Conservation (phyloP, 768 basidiomycete species). For the Pleurotus salmoneostramineus region DNA sequence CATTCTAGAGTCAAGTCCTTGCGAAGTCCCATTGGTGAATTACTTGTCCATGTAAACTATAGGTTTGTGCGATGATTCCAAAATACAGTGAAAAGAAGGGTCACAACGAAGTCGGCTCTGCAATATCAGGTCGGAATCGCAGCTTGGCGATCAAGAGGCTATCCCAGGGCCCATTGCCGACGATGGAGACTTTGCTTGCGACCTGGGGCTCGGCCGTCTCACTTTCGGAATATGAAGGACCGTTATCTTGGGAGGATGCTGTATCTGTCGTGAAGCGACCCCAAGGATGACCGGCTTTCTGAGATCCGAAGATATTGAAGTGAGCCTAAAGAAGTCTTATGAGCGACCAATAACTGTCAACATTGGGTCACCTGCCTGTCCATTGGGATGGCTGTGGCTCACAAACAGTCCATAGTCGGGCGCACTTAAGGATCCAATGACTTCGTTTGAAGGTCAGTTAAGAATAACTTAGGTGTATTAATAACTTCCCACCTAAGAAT, state of each 20-base stretch:
- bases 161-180: slow-evolving; percentile 38
- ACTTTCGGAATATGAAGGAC: slow-evolving; percentile 44
- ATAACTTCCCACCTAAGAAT: slow-evolving; percentile 36
- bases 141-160: slow-evolving; percentile 61
- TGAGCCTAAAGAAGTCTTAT: slow-evolving; percentile 37
- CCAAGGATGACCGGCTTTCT: slow-evolving; percentile 60
- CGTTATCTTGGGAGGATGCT: slow-evolving; percentile 31
- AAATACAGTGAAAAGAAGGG: neutral
- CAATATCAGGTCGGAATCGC: slow-evolving; percentile 59
- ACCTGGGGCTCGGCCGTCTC: slow-evolving; percentile 27
- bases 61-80: neutral
- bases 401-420: slow-evolving; percentile 75
- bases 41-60: neutral
- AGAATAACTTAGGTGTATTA: neutral
- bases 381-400: slow-evolving; percentile 63
- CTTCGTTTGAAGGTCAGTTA: slow-evolving; percentile 17
- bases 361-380: slow-evolving; percentile 33
- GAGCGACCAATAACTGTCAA: neutral
- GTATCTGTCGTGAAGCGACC: slow-evolving; percentile 66
- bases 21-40: neutral
- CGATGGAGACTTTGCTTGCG: slow-evolving; percentile 51
- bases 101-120: slow-evolving; percentile 51
- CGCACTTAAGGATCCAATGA: slow-evolving; percentile 69
- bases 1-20: neutral
- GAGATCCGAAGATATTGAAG: slow-evolving; percentile 64